Evolutionary conservation across 1,284 basidiomycete genomes (phyloP), one percentile per base, ranked within the genome.

Genomic region (Sporisorium iseilematis-ciliati): DNA sequence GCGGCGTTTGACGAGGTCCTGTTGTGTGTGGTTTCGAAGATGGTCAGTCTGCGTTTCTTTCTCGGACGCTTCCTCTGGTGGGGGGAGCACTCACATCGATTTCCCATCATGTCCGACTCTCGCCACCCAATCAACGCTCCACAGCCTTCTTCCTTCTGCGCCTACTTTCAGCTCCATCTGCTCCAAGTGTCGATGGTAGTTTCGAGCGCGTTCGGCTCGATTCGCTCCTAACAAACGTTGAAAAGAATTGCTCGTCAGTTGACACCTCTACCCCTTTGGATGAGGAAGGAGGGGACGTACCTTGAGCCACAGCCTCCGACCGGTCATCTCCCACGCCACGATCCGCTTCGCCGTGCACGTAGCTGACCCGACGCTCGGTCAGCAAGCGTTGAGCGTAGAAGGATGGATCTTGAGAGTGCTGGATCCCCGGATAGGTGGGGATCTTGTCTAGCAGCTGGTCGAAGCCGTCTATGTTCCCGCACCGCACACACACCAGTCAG

Each of bases 281-380:
- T 2, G 23, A 26, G 16, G 20, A 0, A 23, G 29, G 25, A 16
- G 1, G 25, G 14, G 1, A 56, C 67, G 16, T 25, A 76, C 77
- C 77, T 67, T 78, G 77, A 31, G 65, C 68, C 53, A 76, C 57
- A 3, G 77, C 77, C 14, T 56, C 46, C 0, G 59, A 46, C 3
- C 77, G 42, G 7, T 76, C 65, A 41, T 78, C 77, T 20, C 77
- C 77, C 1, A 23, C 21, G 1, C 77, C 77, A 31, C 26, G 38
- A 21, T 78, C 77, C 20, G 31, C 26, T n/a, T 48, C 38, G 4
- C 66, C 77, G 33, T 78, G 56, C 0, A 78, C 7, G n/a, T 63
- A 64, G 42, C 70, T 63, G 7, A 71, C 41, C 20, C 16, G 25
- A 14, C 75, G 65, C 12, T 59, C 33, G 1, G 20, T 14, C 3